Percentiles rank a stretch among this genome's conserved stretches.
Conservation (phyloP, 768 basidiomycete species). For the Termitomyces sp. region DNA sequence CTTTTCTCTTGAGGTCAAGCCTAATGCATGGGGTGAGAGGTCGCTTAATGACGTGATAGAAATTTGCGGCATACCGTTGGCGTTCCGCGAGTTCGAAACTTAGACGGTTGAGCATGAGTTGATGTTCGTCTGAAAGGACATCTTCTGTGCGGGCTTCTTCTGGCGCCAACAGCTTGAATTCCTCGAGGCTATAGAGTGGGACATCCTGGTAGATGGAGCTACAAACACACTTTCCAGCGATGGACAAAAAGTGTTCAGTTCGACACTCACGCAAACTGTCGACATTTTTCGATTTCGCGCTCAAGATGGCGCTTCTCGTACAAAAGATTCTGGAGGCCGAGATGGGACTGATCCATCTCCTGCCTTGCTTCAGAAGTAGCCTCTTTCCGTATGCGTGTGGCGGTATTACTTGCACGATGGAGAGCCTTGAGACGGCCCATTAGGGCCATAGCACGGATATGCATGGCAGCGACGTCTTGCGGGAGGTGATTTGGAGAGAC, state of each 20-base stretch:
- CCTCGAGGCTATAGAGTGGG: slow-evolving; percentile 63
- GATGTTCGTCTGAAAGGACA: slow-evolving; percentile 65
- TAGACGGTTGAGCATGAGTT: slow-evolving; percentile 83
- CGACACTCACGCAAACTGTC: slow-evolving; percentile 77
- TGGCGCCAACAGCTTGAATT: slow-evolving; percentile 68
- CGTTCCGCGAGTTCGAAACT: slow-evolving; percentile 86
- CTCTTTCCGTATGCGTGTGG: slow-evolving; percentile 63
- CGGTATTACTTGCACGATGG: slow-evolving; percentile 68
- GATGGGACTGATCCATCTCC: slow-evolving; percentile 87
- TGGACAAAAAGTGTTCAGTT: neutral
- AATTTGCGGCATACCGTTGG: slow-evolving; percentile 54
- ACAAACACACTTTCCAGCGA: neutral
- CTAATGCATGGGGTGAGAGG: slow-evolving; percentile 29
- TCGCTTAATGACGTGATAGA: slow-evolving; percentile 5
- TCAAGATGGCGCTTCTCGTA: slow-evolving; percentile 90
- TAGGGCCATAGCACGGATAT: slow-evolving; percentile 69
- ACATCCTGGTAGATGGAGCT: slow-evolving; percentile 91
- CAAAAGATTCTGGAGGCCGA: slow-evolving; percentile 79
- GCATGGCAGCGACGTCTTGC: slow-evolving; percentile 46
- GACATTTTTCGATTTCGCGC: slow-evolving; percentile 88
- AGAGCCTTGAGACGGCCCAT: slow-evolving; percentile 76
- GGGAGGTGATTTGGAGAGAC: slow-evolving; percentile 39
- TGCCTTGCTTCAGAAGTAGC: slow-evolving; percentile 74
- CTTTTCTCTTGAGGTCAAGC: slow-evolving; percentile 65
- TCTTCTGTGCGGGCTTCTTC: slow-evolving; percentile 57